Base-by-base conservation (phyloP, 768 basidiomycete genomes). In the Pisolithus sp. region DNA sequence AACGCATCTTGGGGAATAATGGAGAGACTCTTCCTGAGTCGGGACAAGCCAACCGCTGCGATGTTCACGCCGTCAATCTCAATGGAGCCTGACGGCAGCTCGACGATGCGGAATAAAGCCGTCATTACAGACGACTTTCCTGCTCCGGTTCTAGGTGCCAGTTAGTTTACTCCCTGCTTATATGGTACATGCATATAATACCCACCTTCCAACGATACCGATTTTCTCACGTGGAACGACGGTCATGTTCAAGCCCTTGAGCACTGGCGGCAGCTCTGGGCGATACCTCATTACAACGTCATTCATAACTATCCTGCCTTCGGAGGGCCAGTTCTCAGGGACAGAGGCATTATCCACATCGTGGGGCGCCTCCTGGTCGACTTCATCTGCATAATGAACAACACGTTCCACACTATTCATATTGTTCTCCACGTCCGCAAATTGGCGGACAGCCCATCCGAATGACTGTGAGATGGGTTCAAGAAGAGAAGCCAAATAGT, bases 401-500 rank as follows among this genome's bases (percentile, higher is more conserved):
- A 97, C 75, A 23, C 93, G 85, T 64, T 90, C 88, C 7, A 89
- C 86, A n/a, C 83, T 81, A 64, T 92, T 92, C 89, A 94, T 93
- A 67, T 93, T 80, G 66, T 96, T 95, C 67, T 95, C 92, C 10
- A 93, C 85, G 64, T 94, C 92, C 3, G 87, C 83, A 37, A 75
- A 76, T 67, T 89, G 87, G 8, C 86, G 81, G 39, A 87, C 79
- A 66, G 89, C 76, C 82, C 81, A 89, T 20, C 81, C 81, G 57
- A 90, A 87, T 0, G 75, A 57, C 81, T 85, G 46, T 21, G 28
- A 34, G 30, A 36, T 39, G 38, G 43, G 39, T 48, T 59, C 28
- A 57, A 18, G 49, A 8, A n/a, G 47, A 51, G 37, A 30, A 49
- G 50, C 24, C 46, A 34, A 54, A 28, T 47, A 38, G 37, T 46